phyloP scores from a whole-genome alignment of 2,329 filamentous ascomycete species.

The Cordyceps fumosorosea region DNA sequence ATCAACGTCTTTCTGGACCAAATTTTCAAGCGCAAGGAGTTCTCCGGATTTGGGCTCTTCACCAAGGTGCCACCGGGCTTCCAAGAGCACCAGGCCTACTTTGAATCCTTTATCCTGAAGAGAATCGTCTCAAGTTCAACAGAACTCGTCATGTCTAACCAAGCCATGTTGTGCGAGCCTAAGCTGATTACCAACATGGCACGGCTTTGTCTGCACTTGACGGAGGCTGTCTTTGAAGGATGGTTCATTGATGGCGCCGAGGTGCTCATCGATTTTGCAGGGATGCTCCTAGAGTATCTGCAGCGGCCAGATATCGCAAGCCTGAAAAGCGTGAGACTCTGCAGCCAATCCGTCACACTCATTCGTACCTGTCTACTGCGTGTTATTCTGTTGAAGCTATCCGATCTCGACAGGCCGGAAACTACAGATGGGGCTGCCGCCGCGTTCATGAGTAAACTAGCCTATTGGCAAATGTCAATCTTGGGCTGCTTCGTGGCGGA shows the following conservation, averaged over 20 bases:
- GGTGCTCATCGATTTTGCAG: slow-evolving; percentile 76
- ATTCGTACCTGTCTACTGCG: slow-evolving; percentile 74
- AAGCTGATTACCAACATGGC: slow-evolving; percentile 81
- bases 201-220: slow-evolving; percentile 71
- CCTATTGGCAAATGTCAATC: slow-evolving; percentile 94
- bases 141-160: slow-evolving; percentile 63
- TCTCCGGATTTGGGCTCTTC: slow-evolving; percentile 78
- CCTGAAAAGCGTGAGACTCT: slow-evolving; percentile 85
- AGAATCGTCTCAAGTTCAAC: slow-evolving; percentile 66
- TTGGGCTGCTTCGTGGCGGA: slow-evolving; percentile 71
- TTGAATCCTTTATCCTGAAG: slow-evolving; percentile 81
- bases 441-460: slow-evolving; percentile 73
- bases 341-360: slow-evolving; percentile 70
- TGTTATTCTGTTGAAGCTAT: slow-evolving; percentile 72
- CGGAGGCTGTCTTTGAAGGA: slow-evolving; percentile 88
- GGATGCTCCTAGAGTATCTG: slow-evolving; percentile 79
- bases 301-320: slow-evolving; percentile 75
- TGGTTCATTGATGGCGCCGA: slow-evolving; percentile 92
- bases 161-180: slow-evolving; percentile 70
- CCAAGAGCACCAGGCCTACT: slow-evolving; percentile 89
- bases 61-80: slow-evolving; percentile 87
- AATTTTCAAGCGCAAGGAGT: slow-evolving; percentile 79
- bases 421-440: slow-evolving; percentile 56
- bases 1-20: slow-evolving; percentile 80
- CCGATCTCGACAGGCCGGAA: slow-evolving; percentile 66